phyloP scores from a whole-genome alignment of 1,284 basidiomycete species.

The Marasmius tenuissimus region DNA sequence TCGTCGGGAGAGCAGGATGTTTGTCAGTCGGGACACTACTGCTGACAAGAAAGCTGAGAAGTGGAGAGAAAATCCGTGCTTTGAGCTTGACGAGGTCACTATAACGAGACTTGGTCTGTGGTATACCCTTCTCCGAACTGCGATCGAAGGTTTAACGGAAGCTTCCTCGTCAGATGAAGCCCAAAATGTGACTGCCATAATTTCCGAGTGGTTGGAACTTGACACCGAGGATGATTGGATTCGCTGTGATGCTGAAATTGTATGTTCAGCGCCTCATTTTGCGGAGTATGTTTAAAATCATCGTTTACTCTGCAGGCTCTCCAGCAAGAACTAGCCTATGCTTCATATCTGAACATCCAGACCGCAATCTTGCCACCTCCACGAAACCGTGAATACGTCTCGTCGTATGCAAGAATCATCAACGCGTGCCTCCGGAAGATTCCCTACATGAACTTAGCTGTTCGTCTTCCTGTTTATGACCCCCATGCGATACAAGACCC shows the following conservation, averaged over 20 bases:
- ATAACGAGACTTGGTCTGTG: constrained; percentile 79
- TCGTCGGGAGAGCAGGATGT: constrained; percentile 14
- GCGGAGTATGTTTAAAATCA: background rate
- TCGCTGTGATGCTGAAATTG: constrained; percentile 93
- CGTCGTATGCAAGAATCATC: constrained; percentile 92
- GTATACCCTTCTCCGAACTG: constrained; percentile 5
- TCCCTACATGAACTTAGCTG: constrained; percentile 74
- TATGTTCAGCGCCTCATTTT: constrained; percentile 36
- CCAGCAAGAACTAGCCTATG: constrained; percentile 91
- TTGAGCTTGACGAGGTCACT: constrained; percentile 85
- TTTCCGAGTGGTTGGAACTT: constrained; percentile 94
- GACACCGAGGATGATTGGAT: constrained; percentile 94
- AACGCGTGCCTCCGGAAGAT: constrained; percentile 72
- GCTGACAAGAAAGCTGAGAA: constrained; percentile 79
- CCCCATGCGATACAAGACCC: constrained; percentile 52
- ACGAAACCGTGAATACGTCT: constrained; percentile 79
- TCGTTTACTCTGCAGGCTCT: constrained; percentile 63
- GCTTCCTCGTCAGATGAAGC: constrained; percentile 71
- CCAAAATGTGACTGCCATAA: constrained; percentile 72
- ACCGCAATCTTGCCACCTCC: constrained; percentile 90
- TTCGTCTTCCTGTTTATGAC: constrained; percentile 85
- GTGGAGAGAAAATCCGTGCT: constrained; percentile 85
- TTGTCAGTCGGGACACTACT: constrained; percentile 35
- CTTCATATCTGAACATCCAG: constrained; percentile 87
- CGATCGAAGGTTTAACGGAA: background rate